Base-by-base conservation (phyloP, 257 asterid species). In the Verbascum thapsus region DNA sequence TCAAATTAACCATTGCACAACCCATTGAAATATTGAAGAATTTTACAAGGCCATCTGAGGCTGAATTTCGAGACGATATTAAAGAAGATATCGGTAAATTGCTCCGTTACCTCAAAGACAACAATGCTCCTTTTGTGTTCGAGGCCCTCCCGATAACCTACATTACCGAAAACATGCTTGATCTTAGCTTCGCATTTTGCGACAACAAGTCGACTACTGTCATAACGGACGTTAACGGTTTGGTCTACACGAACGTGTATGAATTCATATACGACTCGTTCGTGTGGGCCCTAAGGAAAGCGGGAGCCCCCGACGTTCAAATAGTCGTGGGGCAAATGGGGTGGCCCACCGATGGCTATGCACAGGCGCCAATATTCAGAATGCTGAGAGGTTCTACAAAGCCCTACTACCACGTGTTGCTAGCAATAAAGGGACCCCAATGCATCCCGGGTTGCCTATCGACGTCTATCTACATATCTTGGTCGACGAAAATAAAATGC, bases 301-400 rank as follows among this genome's bases (percentile, higher is more conserved):
- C 23, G 2, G 75, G 75, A 2, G 43, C 15, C 3, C n/a, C 60
- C 0, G 49, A 58, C 37, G 0, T 74, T 16, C n/a, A 47, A 0
- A 19, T 83, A 6, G 37, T 59, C 3, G 47, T 76, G 0, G 65
- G 70, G 32, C 60, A 45, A 11, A 11, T 79, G 0, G 86, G 88
- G 0, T 84, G 86, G 88, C 87, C 88, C 0, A 85, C 87, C 0
- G 89, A 85, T 13, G 85, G 87, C 8, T 42, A 2, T 39, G 7
- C 7, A n/a, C n/a, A 1, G 57, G 68, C 0, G 87, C 80, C 9
- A 71, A 16, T 17, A 3, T 53, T 10, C 5, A 35, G 1, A 11
- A 19, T 0, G 83, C 85, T 0, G 83, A 80, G 64, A 50, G 78
- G 12, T 82, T 66, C 58, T 72, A 26, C 73, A 66, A 61, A 7